A percentile compares a stretch with the other conserved stretches of the same genome.
Conservation (phyloP, 805 yeast genomes). For the Teunomyces lycoperdinae region DNA sequence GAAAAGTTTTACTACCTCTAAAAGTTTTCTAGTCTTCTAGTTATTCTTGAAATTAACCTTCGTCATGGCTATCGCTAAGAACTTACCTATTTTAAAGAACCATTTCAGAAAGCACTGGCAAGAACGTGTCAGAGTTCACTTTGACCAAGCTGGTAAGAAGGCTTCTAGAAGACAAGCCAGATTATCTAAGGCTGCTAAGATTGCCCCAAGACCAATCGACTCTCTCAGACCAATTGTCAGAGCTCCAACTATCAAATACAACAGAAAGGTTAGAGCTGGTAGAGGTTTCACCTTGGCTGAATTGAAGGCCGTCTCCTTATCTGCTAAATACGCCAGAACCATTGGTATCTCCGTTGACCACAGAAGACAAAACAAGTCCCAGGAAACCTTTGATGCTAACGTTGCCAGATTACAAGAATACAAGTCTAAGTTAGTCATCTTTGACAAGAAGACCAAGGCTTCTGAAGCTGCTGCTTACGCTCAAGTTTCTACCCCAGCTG, state of each 20-base stretch:
- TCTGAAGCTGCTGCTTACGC: conserved; percentile 62
- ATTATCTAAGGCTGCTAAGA: conserved; percentile 86
- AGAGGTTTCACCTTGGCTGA: conserved; percentile 98
- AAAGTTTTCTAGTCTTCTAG: conserved; percentile 4
- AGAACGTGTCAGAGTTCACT: conserved; percentile 98
- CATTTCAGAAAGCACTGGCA: conserved; percentile 99
- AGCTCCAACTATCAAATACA: conserved; percentile 98
- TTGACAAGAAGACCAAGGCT: conserved; percentile 82
- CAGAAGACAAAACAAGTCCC: conserved; percentile 98
- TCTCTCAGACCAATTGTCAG: conserved; percentile 95
- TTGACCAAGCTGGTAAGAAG: conserved; percentile 99
- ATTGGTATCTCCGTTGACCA: conserved; percentile 98
- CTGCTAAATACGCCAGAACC: conserved; percentile 92
- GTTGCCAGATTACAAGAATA: conserved; percentile 96
- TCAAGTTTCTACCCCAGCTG: conserved; percentile 73
- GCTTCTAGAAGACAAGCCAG: conserved; percentile 94
- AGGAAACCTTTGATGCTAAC: conserved; percentile 91
- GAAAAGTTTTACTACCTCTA: conserved; percentile 2
- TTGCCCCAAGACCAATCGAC: conserved; percentile 98
- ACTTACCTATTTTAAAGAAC: conserved; percentile 98
- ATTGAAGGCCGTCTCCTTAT: conserved; percentile 94
- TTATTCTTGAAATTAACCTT: conserved; percentile 14
- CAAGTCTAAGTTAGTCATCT: conserved; percentile 92
- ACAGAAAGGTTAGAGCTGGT: conserved; percentile 99
- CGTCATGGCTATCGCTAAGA: conserved; percentile 89